Base-by-base conservation (phyloP, 2,329 filamentous ascomycete genomes). In the Triangularia verruculosa region DNA sequence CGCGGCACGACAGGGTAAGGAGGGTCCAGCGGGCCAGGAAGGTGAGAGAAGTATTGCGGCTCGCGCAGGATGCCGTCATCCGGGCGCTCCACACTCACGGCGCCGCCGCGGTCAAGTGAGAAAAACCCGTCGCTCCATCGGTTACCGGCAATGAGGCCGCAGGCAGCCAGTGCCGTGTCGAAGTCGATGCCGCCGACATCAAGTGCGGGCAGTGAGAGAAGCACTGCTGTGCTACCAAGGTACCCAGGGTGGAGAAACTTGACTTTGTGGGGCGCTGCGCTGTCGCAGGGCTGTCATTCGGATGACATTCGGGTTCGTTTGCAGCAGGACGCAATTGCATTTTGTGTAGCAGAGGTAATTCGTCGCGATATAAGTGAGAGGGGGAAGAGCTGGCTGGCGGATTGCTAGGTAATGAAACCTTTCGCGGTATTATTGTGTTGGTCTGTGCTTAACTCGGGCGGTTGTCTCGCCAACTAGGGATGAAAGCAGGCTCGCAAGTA, bases 271-370 rank as follows among this genome's bases (percentile, higher is more conserved):
- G 27, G 27, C 27, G 13, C 25, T 59, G 32, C 47, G 51, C 28
- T 60, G 25, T 56, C n/a, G 55, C 57, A 53, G n/a, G 54, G 43
- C 55, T 62, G 55, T 15, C 5, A 5, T n/a, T 47, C 39, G 15
- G 15, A 47, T 15, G 17, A 53, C 54, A 57, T 54, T 53, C 61
- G n/a, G 61, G 57, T 51, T 63, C 57, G 52, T 57, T 25, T 47
- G 61, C 47, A 60, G 57, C 61, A 13, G 24, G 56, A 54, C 57
- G 61, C 15, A 63, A 52, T 59, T 60, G 61, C 61, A 59, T 60
- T n/a, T 52, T 57, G 47, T 54, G 24, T 30, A 53, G 52, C n/a
- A n/a, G n/a, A n/a, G n/a, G n/a, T n/a, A n/a, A n/a, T 74, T 47
- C 15, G 13, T 47, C 15, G 5, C 5, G 17, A n/a, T 4, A 47